phyloP scores from a whole-genome alignment of 495 filamentous ascomycete genomes.

The Cryomyces minteri region DNA sequence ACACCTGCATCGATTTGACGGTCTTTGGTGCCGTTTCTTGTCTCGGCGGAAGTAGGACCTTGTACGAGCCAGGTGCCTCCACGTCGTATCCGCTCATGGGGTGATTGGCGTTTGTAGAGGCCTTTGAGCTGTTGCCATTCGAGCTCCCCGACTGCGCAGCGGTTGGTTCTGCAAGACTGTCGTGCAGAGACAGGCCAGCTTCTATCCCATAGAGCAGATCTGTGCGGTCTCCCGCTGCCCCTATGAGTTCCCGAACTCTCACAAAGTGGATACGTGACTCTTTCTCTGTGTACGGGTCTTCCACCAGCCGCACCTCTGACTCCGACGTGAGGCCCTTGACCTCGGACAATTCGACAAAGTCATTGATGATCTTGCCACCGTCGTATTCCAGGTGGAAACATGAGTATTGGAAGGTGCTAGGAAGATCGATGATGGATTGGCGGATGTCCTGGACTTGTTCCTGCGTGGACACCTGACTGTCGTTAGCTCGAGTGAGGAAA shows the following conservation, averaged over 20 bases:
- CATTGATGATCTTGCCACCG: slow-evolving; percentile 61
- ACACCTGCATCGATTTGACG: slow-evolving; percentile 71
- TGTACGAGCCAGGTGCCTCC: slow-evolving; percentile 41
- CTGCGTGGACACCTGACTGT: slow-evolving; percentile 62
- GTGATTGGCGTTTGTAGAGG: slow-evolving; percentile 19
- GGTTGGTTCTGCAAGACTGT: slow-evolving; percentile 40
- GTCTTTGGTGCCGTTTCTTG: slow-evolving; percentile 60
- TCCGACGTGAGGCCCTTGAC: slow-evolving; percentile 57
- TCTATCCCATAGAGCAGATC: slow-evolving; percentile 77
- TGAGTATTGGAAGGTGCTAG: slow-evolving; percentile 88
- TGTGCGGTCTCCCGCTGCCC: slow-evolving; percentile 71
- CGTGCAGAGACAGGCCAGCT: slow-evolving; percentile 77
- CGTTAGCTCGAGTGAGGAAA: not conserved
- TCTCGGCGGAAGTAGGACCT: slow-evolving; percentile 48
- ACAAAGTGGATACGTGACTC: slow-evolving; percentile 91
- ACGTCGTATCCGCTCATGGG: slow-evolving; percentile 49
- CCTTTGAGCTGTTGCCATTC: slow-evolving; percentile 21
- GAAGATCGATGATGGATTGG: slow-evolving; percentile 86
- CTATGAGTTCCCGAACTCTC: slow-evolving; percentile 77
- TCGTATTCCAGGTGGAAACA: slow-evolving; percentile 95
- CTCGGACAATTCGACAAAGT: slow-evolving; percentile 86
- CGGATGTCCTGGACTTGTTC: slow-evolving; percentile 96
- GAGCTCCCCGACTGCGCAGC: not conserved
- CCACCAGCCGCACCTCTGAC: slow-evolving; percentile 62
- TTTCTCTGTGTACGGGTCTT: slow-evolving; percentile 97